Percentiles rank a stretch among this genome's conserved stretches.
Evolutionary conservation across 768 basidiomycete genomes (phyloP).

Genomic region (Trametes sanguinea): DNA sequence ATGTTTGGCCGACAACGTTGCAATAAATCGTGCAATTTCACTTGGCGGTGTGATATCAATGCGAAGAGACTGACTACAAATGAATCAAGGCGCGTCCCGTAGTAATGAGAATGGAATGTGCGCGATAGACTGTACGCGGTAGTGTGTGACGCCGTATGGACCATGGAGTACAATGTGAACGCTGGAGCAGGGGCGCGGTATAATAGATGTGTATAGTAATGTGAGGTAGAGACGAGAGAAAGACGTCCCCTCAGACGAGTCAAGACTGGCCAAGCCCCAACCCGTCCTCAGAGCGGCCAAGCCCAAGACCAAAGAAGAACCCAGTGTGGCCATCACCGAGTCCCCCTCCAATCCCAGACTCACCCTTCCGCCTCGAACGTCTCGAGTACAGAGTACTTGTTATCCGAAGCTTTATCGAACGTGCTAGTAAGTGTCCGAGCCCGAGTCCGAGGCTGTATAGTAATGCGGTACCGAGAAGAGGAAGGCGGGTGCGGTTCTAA

Average conservation of each 20-base stretch:
- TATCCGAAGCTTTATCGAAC: background rate
- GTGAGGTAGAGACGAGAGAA: background rate
- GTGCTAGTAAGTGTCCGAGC: background rate
- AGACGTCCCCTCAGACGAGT: constrained; percentile 2
- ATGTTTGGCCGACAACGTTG: no score
- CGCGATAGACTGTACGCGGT: no score
- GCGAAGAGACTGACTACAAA: no score
- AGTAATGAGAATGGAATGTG: no score
- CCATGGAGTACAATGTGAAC: no score
- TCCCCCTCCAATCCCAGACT: background rate
- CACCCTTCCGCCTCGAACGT: constrained; percentile 5
- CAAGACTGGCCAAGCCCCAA: constrained; percentile 1
- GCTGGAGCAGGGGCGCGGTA: background rate
- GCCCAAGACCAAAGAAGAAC: background rate
- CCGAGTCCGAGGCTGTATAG: background rate
- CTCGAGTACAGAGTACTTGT: constrained; percentile 11
- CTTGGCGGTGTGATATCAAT: no score
- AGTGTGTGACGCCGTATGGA: no score
- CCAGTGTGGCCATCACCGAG: constrained; percentile 3
- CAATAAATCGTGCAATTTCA: no score
- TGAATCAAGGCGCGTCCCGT: no score
- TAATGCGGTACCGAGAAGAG: background rate
- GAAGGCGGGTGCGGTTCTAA: background rate
- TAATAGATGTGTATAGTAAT: background rate
- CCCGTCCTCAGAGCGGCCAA: constrained; percentile 2